Percentiles rank a stretch among this genome's conserved stretches.
Evolutionary conservation across 225 moss, liverwort and hornwort species (phyloP).

Genomic region (Ulota crispa): DNA sequence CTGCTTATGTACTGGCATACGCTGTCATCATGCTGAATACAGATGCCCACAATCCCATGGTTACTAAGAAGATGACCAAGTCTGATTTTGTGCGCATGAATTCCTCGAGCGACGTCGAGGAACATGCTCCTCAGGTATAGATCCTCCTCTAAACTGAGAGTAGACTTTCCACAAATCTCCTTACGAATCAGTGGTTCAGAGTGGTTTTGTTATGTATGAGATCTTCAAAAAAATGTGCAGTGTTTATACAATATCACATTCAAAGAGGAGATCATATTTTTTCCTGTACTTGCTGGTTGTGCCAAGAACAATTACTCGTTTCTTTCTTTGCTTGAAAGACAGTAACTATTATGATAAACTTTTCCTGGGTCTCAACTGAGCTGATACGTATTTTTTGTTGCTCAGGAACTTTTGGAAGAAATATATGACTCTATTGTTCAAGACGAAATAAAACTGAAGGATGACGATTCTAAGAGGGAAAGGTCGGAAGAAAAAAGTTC

Average conservation of each 20-base stretch:
- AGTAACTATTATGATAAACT: neutral
- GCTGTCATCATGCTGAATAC: conserved; percentile 99
- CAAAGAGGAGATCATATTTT: neutral
- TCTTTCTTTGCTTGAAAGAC: neutral
- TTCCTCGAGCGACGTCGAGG: conserved; percentile 80
- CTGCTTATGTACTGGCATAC: conserved; percentile 94
- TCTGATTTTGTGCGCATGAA: conserved; percentile 93
- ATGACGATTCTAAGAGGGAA: conserved; percentile 73
- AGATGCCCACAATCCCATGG: conserved; percentile 98
- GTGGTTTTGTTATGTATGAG: neutral
- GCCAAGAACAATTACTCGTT: neutral
- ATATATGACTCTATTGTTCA: conserved; percentile 90
- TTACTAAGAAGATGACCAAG: conserved; percentile 95
- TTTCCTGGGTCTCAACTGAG: conserved; percentile 9
- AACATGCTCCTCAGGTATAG: conserved; percentile 74
- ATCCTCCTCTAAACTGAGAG: neutral
- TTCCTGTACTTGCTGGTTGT: neutral
- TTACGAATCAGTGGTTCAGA: neutral
- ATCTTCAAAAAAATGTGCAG: neutral
- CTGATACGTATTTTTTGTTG: neutral
- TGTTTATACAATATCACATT: neutral
- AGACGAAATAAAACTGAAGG: conserved; percentile 94
- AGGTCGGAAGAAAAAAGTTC: conserved; percentile 78
- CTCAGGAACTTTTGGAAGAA: conserved; percentile 90
- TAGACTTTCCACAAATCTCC: neutral